phyloP scores from a whole-genome alignment of 495 filamentous ascomycete species.

The Neurospora sp. region DNA sequence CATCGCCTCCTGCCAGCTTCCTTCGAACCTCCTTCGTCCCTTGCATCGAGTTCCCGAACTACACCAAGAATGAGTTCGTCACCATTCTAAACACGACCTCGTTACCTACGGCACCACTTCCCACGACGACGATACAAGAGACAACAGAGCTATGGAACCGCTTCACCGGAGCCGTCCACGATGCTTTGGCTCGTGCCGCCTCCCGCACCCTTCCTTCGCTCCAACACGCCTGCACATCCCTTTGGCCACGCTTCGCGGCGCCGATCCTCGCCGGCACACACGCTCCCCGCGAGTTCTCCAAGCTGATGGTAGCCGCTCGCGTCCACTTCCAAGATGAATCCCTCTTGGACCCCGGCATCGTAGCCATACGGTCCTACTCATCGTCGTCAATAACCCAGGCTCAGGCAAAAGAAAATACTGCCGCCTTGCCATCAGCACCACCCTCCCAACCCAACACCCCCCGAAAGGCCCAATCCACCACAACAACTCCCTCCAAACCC shows the following conservation, averaged over 20 bases:
- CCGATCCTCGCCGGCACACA: slow-evolving; percentile 56
- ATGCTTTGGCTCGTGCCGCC: slow-evolving; percentile 56
- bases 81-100: slow-evolving; percentile 50
- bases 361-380: slow-evolving; percentile 26
- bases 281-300: slow-evolving; percentile 68
- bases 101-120: slow-evolving; percentile 21
- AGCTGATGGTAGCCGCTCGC: slow-evolving; percentile 64
- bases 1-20: slow-evolving; percentile 56
- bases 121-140: slow-evolving; percentile 29
- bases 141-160: slow-evolving; percentile 64
- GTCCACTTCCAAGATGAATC: slow-evolving; percentile 67
- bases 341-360: slow-evolving; percentile 59
- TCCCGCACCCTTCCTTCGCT: slow-evolving; percentile 56
- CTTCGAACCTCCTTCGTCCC: slow-evolving; percentile 64
- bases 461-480: slow-evolving; percentile 1
- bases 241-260: slow-evolving; percentile 62
- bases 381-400: neutral
- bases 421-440: slow-evolving; percentile 3
- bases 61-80: slow-evolving; percentile 69
- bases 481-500: slow-evolving; percentile 4
- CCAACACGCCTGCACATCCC: slow-evolving; percentile 40
- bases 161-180: slow-evolving; percentile 65
- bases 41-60: slow-evolving; percentile 75
- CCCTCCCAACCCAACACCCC: slow-evolving; percentile 4
- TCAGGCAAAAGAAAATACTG: slow-evolving; percentile 4